Base-by-base conservation (phyloP, 371 early-diverging fungal species). In the Chytridium lagenaria region DNA sequence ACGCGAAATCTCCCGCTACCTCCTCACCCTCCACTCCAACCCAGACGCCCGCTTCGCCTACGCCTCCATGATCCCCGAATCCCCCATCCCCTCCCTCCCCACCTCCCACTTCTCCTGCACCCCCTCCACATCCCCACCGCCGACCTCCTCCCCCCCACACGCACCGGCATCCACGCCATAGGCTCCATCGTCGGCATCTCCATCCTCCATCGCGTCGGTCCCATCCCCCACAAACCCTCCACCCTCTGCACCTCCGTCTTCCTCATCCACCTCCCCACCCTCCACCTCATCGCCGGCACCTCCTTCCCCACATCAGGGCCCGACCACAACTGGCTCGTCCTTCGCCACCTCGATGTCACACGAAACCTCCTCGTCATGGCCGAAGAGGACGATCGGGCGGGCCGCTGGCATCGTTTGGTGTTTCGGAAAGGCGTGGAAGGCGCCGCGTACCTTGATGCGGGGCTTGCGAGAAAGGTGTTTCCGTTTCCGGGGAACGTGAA, bases 11-110 rank as follows among this genome's bases (percentile, higher is more conserved):
- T 23, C 23, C 26, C 26, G 16, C 10, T 55, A 55, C 36, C 63
- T 63, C 15, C 36, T 37, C 3, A 30, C 37, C 3, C 36, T 28
- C 31, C 63, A 63, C 63, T 63, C 63, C 7, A 63, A 63, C 63
- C 63, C 63, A 12, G 63, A 63, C 63, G 63, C 63, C 3, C 30
- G 63, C 3, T 63, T 63, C 23, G 63, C 63, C 5, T 63, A 63
- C 36, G 63, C 63, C 30, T 12, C 12, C 63, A 63, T 63, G 26
- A 36, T 63, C 12, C 36, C 63, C 34, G 30, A 30, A 30, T 36
- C 63, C 19, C 33, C 31, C 63, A 3, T 63, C 7, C 36, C 63
- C 3, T 63, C 63, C 63, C 7, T 7, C 3, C 30, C 23, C 7
- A 12, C 63, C 34, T 57, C 44, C 44, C 12, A 12, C 12, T 44